Conservation (phyloP, 805 yeast species). For the Ogataea minuta region DNA sequence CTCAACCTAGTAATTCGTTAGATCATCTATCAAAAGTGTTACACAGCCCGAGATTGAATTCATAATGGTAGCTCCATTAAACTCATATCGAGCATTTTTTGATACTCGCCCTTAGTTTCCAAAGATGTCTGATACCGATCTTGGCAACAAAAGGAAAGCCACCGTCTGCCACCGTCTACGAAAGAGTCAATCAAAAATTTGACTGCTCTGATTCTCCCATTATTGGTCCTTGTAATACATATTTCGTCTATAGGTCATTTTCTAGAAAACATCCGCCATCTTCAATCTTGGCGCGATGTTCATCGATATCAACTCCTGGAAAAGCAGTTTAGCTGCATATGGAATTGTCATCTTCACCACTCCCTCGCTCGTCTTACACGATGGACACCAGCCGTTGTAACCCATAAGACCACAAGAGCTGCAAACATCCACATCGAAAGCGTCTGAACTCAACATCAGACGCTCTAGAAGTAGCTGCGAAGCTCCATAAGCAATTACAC, state of each 20-base stretch:
- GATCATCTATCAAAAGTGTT: too few relatives aligned
- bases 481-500: constrained; percentile 99
- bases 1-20: too few relatives aligned
- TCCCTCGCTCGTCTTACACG: constrained; percentile 84
- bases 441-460: constrained; percentile 95
- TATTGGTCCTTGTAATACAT: background rate
- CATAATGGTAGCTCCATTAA: too few relatives aligned
- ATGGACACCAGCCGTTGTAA: constrained; percentile 95
- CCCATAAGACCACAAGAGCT: constrained; percentile 96
- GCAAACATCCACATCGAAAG: constrained; percentile 95
- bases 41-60: too few relatives aligned
- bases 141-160: too few relatives aligned
- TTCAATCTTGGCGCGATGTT: constrained; percentile 95
- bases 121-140: too few relatives aligned
- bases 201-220: too few relatives aligned
- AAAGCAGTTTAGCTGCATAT: constrained; percentile 94
- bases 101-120: too few relatives aligned
- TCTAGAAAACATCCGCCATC: constrained; percentile 77
- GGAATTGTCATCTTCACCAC: constrained; percentile 95
- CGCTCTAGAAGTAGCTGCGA: constrained; percentile 91
- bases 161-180: too few relatives aligned
- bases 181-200: too few relatives aligned
- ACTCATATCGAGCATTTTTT: too few relatives aligned
- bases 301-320: constrained; percentile 98
- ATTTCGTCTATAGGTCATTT: background rate